Conservation (phyloP, 257 asterid species). For the Linaria vulgaris region DNA sequence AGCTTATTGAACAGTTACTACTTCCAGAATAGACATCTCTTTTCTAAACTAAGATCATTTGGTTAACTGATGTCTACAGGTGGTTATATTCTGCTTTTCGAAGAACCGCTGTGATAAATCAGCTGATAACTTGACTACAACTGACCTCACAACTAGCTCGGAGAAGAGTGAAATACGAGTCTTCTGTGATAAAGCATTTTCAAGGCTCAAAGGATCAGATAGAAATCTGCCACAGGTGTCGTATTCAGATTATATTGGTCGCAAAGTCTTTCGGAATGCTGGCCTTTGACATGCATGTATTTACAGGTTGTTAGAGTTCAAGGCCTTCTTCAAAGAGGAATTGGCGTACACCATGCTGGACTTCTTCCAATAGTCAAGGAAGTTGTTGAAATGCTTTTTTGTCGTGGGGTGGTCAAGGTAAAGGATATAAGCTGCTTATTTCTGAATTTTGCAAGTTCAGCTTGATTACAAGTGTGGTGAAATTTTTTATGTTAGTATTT, state of each 20-base stretch:
- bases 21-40: constrained; percentile 18
- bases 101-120: constrained; percentile 93
- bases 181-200: constrained; percentile 95
- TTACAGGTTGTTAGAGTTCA: constrained; percentile 90
- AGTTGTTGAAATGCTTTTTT: constrained; percentile 99
- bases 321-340: constrained; percentile 86
- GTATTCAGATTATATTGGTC: constrained; percentile 25
- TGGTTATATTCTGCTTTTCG: constrained; percentile 94
- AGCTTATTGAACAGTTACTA: not conserved
- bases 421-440: constrained; percentile 17
- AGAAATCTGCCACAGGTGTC: constrained; percentile 93
- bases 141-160: constrained; percentile 88
- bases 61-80: constrained; percentile 46
- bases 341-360: constrained; percentile 99
- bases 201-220: constrained; percentile 96
- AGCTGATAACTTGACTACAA: constrained; percentile 79
- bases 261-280: constrained; percentile 20
- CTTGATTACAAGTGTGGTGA: not conserved
- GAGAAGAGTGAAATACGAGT: constrained; percentile 96
- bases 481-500: not conserved
- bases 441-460: constrained; percentile 13
- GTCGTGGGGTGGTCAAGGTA: constrained; percentile 98
- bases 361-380: constrained; percentile 97
- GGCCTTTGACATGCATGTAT: constrained; percentile 27
- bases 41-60: constrained; percentile 19